phyloP scores from a whole-genome alignment of 2,329 filamentous ascomycete species.

The Chaetomiaceae sp. region DNA sequence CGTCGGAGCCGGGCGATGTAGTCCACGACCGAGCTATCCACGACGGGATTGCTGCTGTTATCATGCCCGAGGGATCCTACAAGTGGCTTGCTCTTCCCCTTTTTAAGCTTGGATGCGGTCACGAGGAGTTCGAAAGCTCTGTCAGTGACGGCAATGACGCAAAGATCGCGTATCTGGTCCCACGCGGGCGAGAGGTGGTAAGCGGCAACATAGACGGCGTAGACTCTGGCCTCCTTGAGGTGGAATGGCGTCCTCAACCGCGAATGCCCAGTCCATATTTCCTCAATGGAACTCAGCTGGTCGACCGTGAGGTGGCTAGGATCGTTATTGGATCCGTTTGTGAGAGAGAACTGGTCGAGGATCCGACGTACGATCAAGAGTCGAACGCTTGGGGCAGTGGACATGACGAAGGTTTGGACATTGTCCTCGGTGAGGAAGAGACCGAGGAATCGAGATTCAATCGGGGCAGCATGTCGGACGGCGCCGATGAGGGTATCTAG shows the following conservation, averaged over 20 bases:
- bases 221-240: not conserved
- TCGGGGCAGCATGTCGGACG: not conserved
- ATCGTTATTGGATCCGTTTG: not conserved
- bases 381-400: not conserved
- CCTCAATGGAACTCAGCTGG: not conserved
- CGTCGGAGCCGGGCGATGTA: not conserved
- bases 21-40: not conserved
- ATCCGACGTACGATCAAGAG: not conserved
- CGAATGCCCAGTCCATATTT: not conserved
- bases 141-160: not conserved
- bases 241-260: not conserved
- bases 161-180: not conserved
- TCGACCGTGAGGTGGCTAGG: not conserved
- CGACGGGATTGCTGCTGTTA: too few species aligned
- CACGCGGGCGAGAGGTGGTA: not conserved
- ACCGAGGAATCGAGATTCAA: not conserved
- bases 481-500: not conserved
- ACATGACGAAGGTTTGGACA: not conserved
- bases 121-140: not conserved
- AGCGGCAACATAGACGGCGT: not conserved
- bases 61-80: too few species aligned
- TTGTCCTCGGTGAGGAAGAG: slow-evolving; percentile 1
- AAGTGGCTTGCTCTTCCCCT: too few species aligned
- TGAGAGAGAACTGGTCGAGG: not conserved
- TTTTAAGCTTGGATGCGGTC: not conserved